A percentile compares a stretch with the other conserved stretches of the same genome.
Conservation (phyloP, 2,329 filamentous ascomycete species). For the Pseudovirgaria hyperparasitica region DNA sequence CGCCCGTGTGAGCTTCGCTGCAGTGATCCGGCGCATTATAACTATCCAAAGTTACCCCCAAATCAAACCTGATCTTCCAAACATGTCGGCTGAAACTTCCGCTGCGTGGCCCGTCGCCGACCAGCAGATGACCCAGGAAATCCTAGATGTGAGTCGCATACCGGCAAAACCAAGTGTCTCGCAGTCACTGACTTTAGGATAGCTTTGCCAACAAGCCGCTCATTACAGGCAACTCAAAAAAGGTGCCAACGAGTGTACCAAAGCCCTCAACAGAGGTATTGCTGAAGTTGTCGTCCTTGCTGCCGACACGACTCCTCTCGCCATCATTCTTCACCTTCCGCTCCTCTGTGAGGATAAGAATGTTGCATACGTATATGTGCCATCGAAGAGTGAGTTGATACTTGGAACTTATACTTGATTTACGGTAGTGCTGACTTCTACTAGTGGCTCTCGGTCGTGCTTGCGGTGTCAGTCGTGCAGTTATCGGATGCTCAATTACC, state of each 20-base stretch:
- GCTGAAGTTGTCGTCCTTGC: conserved; percentile 81
- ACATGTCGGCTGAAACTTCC: conserved; percentile 4
- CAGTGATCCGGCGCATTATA: conserved; percentile 4
- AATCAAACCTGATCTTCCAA: conserved; percentile 2
- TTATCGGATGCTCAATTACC: conserved; percentile 81
- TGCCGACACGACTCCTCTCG: conserved; percentile 75
- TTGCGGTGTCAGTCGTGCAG: conserved; percentile 75
- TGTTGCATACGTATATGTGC: conserved; percentile 60
- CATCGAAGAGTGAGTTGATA: conserved; percentile 12
- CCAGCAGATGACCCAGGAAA: conserved; percentile 35
- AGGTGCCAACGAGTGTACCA: conserved; percentile 67
- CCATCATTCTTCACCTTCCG: conserved; percentile 56
- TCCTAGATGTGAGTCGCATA: no score
- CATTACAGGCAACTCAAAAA: conserved; percentile 52
- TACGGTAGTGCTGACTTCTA: conserved; percentile 26
- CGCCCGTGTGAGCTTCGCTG: conserved; percentile 2
- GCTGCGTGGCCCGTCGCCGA: conserved; percentile 28
- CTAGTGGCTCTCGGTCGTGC: conserved; percentile 72
- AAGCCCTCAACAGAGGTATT: conserved; percentile 83
- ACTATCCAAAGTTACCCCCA: no score
- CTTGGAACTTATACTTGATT: conserved; percentile 1
- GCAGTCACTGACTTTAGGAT: background rate
- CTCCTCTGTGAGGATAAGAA: conserved; percentile 77
- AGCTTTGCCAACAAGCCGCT: conserved; percentile 15
- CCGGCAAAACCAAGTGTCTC: no score